Conservation (phyloP, 2,329 filamentous ascomycete genomes). For the Leptodontidium sp. region DNA sequence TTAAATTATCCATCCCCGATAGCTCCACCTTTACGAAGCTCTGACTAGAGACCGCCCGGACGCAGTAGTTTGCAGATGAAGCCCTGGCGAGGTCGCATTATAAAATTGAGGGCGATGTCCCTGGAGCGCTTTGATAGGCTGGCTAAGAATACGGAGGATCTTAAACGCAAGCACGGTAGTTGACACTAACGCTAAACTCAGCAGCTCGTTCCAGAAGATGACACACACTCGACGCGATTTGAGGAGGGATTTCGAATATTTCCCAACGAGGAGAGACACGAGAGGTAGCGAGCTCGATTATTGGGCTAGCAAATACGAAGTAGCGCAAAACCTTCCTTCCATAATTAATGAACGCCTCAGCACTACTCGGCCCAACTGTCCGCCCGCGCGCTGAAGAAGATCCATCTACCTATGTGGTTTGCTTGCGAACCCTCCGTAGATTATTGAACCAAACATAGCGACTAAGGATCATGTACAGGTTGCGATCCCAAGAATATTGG, state of each 20-base stretch:
- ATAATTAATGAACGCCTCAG: neutral
- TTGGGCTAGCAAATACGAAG: neutral
- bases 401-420: slow-evolving; percentile 3
- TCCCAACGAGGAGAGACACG: neutral
- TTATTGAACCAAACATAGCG: slow-evolving; percentile 54
- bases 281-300: neutral
- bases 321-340: slow-evolving; percentile 1
- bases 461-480: slow-evolving; percentile 51
- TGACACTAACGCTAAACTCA: neutral
- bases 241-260: neutral
- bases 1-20: neutral
- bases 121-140: neutral
- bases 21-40: neutral
- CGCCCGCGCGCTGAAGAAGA: neutral
- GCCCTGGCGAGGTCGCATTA: neutral
- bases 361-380: neutral
- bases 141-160: neutral
- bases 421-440: slow-evolving; percentile 22
- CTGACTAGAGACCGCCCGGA: neutral
- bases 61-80: neutral
- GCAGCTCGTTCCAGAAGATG: neutral
- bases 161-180: neutral
- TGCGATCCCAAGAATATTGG: slow-evolving; percentile 53
- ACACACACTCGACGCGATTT: neutral
- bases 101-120: neutral